Evolutionary conservation across 2,329 filamentous ascomycete genomes (phyloP).

Genomic region (Xylariaceae sp.): DNA sequence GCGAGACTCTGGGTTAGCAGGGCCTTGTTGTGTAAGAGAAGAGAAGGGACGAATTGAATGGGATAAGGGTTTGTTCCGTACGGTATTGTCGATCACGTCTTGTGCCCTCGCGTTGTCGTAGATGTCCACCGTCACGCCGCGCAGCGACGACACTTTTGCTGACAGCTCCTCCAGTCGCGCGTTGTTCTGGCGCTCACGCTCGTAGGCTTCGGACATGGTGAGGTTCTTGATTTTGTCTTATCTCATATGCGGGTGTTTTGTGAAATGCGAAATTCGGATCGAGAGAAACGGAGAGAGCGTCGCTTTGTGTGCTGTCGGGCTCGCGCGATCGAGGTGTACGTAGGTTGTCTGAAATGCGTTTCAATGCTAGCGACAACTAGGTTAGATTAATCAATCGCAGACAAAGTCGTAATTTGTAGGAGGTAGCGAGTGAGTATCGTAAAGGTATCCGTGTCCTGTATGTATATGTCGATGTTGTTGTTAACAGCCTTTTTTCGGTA

Average conservation of each 20-base stretch:
- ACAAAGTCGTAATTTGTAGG: background rate
- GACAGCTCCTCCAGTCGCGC: slow-evolving; percentile 88
- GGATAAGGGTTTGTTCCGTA: slow-evolving; percentile 46
- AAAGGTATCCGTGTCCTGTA: background rate
- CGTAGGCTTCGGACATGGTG: slow-evolving; percentile 74
- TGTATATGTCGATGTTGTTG: background rate
- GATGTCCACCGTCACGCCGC: slow-evolving; percentile 94
- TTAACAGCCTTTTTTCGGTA: background rate
- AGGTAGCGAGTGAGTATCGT: background rate
- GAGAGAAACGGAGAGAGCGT: no score
- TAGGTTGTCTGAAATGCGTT: no score
- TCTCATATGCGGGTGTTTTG: no score
- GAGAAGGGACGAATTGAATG: no score
- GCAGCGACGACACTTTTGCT: slow-evolving; percentile 86
- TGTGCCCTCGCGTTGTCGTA: slow-evolving; percentile 94
- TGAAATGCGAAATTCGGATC: no score
- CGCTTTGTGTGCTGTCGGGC: no score
- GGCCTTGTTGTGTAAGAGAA: background rate
- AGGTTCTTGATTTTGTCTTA: slow-evolving; percentile 6
- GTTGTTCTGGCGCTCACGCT: slow-evolving; percentile 90
- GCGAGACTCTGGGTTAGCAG: background rate
- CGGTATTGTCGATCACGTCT: slow-evolving; percentile 83
- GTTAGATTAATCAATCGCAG: background rate
- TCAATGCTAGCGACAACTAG: no score
- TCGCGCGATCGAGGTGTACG: no score